Percentiles rank a stretch among this genome's conserved stretches.
phyloP scores from a whole-genome alignment of 345 rosid genomes.

The Salix dunnii region DNA sequence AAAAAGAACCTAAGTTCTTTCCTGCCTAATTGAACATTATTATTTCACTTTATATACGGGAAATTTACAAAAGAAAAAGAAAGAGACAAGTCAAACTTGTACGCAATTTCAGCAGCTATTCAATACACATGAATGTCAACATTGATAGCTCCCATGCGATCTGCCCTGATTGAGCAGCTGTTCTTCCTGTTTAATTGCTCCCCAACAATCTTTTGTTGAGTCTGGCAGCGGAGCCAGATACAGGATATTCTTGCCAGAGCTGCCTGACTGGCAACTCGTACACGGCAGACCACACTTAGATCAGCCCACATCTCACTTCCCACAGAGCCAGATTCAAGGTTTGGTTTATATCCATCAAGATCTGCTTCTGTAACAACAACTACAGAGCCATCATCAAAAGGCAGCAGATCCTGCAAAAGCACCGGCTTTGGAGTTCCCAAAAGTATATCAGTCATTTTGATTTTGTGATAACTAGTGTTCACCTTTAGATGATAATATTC shows the following conservation, averaged over 20 bases:
- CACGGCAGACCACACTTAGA: slow-evolving; percentile 59
- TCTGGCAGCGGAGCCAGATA: slow-evolving; percentile 57
- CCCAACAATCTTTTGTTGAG: slow-evolving; percentile 49
- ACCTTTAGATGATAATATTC: slow-evolving; percentile 59
- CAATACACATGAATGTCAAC: slow-evolving; percentile 84
- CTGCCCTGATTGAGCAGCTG: slow-evolving; percentile 32
- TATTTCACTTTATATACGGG: slow-evolving; percentile 16
- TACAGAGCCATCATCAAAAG: slow-evolving; percentile 77
- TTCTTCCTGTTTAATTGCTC: slow-evolving; percentile 35
- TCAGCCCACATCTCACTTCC: slow-evolving; percentile 59
- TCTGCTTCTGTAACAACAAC: slow-evolving; percentile 82
- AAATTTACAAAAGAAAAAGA: neutral
- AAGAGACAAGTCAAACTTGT: neutral
- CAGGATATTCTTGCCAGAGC: slow-evolving; percentile 75
- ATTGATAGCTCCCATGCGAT: slow-evolving; percentile 56
- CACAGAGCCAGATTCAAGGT: slow-evolving; percentile 24
- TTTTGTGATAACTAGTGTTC: slow-evolving; percentile 24
- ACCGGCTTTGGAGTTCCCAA: slow-evolving; percentile 22
- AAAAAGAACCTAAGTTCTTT: neutral
- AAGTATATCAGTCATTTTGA: slow-evolving; percentile 24
- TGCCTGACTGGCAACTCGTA: slow-evolving; percentile 54
- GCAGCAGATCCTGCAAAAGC: slow-evolving; percentile 36
- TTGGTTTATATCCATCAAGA: slow-evolving; percentile 64
- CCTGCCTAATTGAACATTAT: slow-evolving; percentile 25
- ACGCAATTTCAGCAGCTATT: slow-evolving; percentile 19